Evolutionary conservation across 2,329 filamentous ascomycete genomes (phyloP).

Genomic region (Epicoccum nigrum): DNA sequence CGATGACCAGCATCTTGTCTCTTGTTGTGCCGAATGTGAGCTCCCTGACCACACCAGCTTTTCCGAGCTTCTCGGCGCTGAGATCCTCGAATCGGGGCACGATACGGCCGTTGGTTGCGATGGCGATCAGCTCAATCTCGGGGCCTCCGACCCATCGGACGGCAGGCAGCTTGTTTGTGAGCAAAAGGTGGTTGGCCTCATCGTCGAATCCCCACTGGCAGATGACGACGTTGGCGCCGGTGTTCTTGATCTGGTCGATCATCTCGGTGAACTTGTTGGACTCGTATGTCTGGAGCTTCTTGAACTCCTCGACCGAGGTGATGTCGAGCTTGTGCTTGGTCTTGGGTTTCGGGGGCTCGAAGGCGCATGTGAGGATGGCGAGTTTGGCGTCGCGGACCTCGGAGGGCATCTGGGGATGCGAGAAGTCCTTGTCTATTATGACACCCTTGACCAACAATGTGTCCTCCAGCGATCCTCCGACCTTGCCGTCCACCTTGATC

Average conservation of each 20-base stretch:
- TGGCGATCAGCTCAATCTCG: conserved; percentile 97
- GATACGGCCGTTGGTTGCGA: conserved; percentile 96
- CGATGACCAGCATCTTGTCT: conserved; percentile 99
- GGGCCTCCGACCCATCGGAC: conserved; percentile 98
- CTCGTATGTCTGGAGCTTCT: conserved; percentile 95
- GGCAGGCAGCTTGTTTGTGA: conserved; percentile 94
- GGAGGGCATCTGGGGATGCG: conserved; percentile 97
- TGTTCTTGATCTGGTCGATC: conserved; percentile 98
- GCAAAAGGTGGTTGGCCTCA: conserved; percentile 94
- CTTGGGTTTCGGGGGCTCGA: conserved; percentile 99
- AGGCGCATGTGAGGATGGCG: conserved; percentile 95
- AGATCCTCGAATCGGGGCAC: conserved; percentile 97
- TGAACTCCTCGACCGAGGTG: conserved; percentile 95
- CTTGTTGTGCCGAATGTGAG: conserved; percentile 97
- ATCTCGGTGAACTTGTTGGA: conserved; percentile 96
- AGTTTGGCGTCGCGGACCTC: conserved; percentile 96
- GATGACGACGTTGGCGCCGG: conserved; percentile 94
- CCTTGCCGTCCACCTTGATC: conserved; percentile 99
- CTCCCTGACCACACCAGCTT: conserved; percentile 86
- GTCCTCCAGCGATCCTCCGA: conserved; percentile 91
- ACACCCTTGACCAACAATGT: conserved; percentile 95
- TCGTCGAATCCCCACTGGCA: conserved; percentile 99
- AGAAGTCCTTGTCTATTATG: conserved; percentile 99
- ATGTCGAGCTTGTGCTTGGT: conserved; percentile 99
- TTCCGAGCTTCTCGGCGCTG: conserved; percentile 86